A percentile compares a stretch with the other conserved stretches of the same genome.
phyloP scores from a whole-genome alignment of 805 yeast genomes.

The Ogataea pilisensis region DNA sequence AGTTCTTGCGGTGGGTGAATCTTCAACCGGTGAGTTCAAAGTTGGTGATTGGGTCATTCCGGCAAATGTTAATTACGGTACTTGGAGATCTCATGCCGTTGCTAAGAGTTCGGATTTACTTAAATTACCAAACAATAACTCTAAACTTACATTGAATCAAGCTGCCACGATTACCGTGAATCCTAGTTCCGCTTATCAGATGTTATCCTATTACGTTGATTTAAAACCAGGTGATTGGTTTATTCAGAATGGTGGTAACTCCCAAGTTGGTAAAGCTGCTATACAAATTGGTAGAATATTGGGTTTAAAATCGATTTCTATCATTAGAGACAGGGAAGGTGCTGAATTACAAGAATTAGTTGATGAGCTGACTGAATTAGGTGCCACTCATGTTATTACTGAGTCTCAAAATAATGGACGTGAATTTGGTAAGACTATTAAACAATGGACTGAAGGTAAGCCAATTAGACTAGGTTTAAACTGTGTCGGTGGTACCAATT shows the following conservation, averaged over 20 bases:
- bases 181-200: conserved; percentile 87
- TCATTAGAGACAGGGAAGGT: conserved; percentile 81
- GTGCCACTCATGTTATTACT: conserved; percentile 87
- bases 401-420: conserved; percentile 77
- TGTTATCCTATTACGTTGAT: conserved; percentile 68
- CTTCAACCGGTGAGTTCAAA: conserved; percentile 37
- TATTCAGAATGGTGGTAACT: conserved; percentile 93
- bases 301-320: conserved; percentile 81
- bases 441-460: conserved; percentile 46
- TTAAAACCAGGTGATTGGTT: conserved; percentile 79
- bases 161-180: conserved; percentile 92
- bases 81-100: conserved; percentile 84
- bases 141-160: conserved; percentile 46
- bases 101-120: conserved; percentile 50
- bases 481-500: conserved; percentile 89
- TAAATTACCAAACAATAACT: conserved; percentile 42
- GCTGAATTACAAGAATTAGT: conserved; percentile 57
- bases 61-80: conserved; percentile 71
- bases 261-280: conserved; percentile 91
- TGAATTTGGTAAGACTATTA: conserved; percentile 58
- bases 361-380: conserved; percentile 53
- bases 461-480: conserved; percentile 77
- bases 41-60: conserved; percentile 92
- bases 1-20: conserved; percentile 66
- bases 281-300: conserved; percentile 76